Base-by-base conservation (phyloP, 768 basidiomycete species). In the Amanita pallidorosea region DNA sequence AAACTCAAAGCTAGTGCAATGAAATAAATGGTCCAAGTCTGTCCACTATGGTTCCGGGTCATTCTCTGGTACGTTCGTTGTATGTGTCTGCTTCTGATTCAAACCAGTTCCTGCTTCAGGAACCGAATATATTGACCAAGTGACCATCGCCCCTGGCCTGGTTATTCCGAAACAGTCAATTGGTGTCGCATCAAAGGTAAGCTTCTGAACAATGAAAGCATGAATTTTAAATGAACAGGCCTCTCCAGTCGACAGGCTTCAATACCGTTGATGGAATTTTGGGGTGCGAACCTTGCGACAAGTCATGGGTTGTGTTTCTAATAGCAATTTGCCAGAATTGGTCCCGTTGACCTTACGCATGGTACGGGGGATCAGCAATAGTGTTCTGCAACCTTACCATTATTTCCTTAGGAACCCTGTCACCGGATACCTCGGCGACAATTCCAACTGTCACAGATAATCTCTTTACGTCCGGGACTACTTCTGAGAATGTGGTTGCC, bases 401-500 rank as follows among this genome's bases (percentile, higher is more conserved):
- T 5, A 8, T 7, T 15, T 40, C 22, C 38, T 36, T 53, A 63
- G 70, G 64, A 20, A 70, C 70, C 2, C 59, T 73, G 17, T 65
- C 60, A 1, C 64, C 66, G 23, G 65, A 59, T 5, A 54, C 58
- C 2, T 54, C 48, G 27, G 56, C 55, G 2, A 31, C 54, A 18
- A 70, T 81, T 53, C 77, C 77, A 6, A 80, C 81, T 3, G 77
- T 85, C 31, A 78, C 75, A 8, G 74, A 79, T 54, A 81, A 78
- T 57, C 63, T 75, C 13, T 75, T 70, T 58, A 35, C 51, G 5
- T 60, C 66, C 35, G 71, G 72, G 3, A 49, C 54, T 1, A 80
- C 79, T 52, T 36, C 58, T 23, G 45, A 65, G 22, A 57, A 74
- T 48, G 55, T 66, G 23, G 67, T 82, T 50, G 72, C 74, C 31